Evolutionary conservation across 169 alveolate species (phyloP), one percentile per base, ranked within the genome.

Genomic region (Plasmodium falciparum): DNA sequence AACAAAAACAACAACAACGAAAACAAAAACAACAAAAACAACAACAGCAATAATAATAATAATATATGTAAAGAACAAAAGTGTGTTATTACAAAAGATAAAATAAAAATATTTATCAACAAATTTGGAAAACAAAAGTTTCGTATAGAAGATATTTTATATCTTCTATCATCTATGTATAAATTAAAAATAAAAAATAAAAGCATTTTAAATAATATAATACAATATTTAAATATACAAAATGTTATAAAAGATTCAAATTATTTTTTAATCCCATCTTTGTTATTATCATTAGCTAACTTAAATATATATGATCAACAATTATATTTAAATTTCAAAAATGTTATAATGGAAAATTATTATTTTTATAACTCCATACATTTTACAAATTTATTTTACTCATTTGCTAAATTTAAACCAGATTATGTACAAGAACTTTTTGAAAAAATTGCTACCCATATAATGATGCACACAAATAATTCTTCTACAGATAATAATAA

Each of bases 311-410:
- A 76, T 39, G 52, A 65, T 65, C 72, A 76, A 69, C 78, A 65
- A 20, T 56, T 76, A 17, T 76, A 58, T 67, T 6, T 33, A 65
- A 76, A 59, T 43, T 69, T 76, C 17, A 76, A 76, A 76, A 26
- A 49, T 54, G n/a, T 76, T 58, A 56, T 76, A 47, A 26, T 76
- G 43, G 71, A 76, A 45, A 76, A 76, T 76, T 76, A 76, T 43
- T 20, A 56, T 49, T 76, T 76, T 69, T 76, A 76, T 70, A 76
- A 76, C 15, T 76, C 89, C 20, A 67, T 76, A 29, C 89, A 76
- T 63, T 15, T 76, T 24, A 76, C 89, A 29, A 76, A 76, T 63
- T 15, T 76, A 58, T 76, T 63, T 39, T 76, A 76, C 67, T 72
- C 76, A 39, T 76, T 76, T 70, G 65, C 89, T 17, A 76, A 76